Evolutionary conservation across 768 basidiomycete genomes (phyloP).

Genomic region (Leucocoprinus leucothites): DNA sequence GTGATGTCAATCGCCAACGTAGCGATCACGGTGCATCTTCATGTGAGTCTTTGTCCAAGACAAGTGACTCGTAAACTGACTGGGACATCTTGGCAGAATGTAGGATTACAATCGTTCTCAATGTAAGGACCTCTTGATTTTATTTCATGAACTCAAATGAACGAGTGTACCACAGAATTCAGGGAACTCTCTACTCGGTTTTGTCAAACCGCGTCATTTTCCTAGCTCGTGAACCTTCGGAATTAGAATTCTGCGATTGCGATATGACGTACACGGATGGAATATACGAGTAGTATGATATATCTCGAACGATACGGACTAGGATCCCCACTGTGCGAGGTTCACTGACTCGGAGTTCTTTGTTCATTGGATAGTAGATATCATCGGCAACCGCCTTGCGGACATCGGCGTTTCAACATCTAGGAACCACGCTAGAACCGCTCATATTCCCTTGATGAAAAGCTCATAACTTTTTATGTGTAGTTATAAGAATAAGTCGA

Average conservation of each 20-base stretch:
- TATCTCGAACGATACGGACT: neutral
- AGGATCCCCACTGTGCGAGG: no score
- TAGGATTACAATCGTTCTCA: neutral
- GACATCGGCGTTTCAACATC: no score
- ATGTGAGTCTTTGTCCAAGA: neutral
- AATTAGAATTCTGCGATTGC: neutral
- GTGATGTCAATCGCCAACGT: neutral
- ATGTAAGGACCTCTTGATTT: neutral
- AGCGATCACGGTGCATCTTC: neutral
- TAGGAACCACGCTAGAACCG: no score
- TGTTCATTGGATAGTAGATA: no score
- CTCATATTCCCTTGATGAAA: no score
- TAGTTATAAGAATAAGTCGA: no score
- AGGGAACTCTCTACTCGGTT: slow-evolving; percentile 3
- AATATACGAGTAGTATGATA: neutral
- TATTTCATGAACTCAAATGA: neutral
- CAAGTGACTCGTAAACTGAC: no score
- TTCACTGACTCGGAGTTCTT: no score
- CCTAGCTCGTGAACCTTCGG: slow-evolving; percentile 4
- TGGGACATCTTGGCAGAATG: neutral
- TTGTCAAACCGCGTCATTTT: neutral
- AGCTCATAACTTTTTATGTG: no score
- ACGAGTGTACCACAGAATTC: neutral
- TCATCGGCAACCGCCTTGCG: no score
- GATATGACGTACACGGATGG: slow-evolving; percentile 2